These are phyloP conservation scores for Echeveria elegans DNA, from an alignment of 164 flowering plant species.

Conservation along the genomic window DNA sequence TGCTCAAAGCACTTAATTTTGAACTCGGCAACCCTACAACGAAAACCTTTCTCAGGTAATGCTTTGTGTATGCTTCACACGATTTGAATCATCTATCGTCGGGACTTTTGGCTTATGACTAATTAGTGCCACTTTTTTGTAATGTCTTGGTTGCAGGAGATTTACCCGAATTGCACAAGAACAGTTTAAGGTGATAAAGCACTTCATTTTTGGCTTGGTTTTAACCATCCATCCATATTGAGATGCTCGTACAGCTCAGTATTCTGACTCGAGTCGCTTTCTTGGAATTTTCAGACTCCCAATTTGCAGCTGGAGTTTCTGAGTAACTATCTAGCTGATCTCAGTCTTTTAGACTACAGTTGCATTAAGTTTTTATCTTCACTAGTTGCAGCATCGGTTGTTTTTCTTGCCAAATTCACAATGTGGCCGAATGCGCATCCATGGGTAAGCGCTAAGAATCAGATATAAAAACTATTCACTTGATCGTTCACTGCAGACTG, in stretches of 20 bases:
- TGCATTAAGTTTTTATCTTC: conserved; percentile 72
- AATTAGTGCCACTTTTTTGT: neutral
- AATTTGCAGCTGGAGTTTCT: conserved; percentile 61
- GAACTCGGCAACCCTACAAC: conserved; percentile 33
- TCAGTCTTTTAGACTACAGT: conserved; percentile 62
- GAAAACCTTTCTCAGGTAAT: conserved; percentile 29
- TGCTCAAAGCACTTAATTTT: conserved; percentile 25
- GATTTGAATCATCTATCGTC: neutral
- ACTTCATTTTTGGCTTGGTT: neutral
- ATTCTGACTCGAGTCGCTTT: neutral
- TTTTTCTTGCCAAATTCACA: conserved; percentile 29
- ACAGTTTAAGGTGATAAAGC: conserved; percentile 23
- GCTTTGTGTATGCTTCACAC: neutral
- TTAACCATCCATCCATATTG: too few species aligned
- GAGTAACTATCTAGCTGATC: conserved; percentile 68
- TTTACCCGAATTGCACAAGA: conserved; percentile 47
- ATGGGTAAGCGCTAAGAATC: conserved; percentile 23
- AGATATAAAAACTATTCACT: neutral
- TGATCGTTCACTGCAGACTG: neutral
- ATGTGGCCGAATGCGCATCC: conserved; percentile 26
- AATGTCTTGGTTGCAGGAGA: conserved; percentile 33
- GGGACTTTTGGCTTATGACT: conserved; percentile 3
- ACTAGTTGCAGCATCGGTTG: conserved; percentile 65
- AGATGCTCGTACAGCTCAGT: too few species aligned
- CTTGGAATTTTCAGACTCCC: conserved; percentile 29